These are phyloP conservation scores for Cucumis cinereus DNA, from an alignment of 306 rosid genomes.

Conservation along the genomic window DNA sequence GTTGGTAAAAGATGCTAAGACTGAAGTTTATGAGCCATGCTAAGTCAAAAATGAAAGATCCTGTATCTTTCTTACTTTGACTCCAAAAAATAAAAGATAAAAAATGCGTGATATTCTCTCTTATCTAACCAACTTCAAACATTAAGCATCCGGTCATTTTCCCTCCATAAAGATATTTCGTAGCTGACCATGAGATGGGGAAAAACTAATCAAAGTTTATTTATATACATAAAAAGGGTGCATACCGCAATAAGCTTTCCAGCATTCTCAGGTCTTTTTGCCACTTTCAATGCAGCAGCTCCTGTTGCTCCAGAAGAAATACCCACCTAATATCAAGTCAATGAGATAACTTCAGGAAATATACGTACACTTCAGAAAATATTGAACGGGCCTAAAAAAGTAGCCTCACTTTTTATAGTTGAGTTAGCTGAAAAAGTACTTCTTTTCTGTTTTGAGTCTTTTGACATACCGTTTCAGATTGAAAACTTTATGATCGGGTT, in stretches of 20 bases:
- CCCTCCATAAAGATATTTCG: background rate
- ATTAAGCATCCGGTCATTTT: background rate
- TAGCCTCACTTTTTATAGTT: background rate
- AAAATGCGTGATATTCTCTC: background rate
- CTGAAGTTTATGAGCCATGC: background rate
- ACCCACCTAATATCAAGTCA: conserved; percentile 60
- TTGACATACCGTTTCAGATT: background rate
- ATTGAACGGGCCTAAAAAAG: background rate
- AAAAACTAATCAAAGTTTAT: background rate
- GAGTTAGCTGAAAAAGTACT: background rate
- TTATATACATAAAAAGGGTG: background rate
- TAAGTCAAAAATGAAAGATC: background rate
- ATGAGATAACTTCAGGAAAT: background rate
- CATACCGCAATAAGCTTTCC: conserved; percentile 89
- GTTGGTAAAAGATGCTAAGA: background rate
- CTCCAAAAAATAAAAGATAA: background rate
- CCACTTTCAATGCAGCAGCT: conserved; percentile 84
- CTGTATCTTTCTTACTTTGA: background rate
- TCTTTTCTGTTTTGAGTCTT: background rate
- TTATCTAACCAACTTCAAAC: background rate
- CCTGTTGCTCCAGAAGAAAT: conserved; percentile 98
- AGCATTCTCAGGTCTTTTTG: conserved; percentile 83
- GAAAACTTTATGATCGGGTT: background rate
- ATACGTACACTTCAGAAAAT: background rate
- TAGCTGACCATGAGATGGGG: background rate